Percentiles rank a stretch among this genome's conserved stretches.
phyloP scores from a whole-genome alignment of 768 basidiomycete species.

The Omphalotus guepiniiformis region DNA sequence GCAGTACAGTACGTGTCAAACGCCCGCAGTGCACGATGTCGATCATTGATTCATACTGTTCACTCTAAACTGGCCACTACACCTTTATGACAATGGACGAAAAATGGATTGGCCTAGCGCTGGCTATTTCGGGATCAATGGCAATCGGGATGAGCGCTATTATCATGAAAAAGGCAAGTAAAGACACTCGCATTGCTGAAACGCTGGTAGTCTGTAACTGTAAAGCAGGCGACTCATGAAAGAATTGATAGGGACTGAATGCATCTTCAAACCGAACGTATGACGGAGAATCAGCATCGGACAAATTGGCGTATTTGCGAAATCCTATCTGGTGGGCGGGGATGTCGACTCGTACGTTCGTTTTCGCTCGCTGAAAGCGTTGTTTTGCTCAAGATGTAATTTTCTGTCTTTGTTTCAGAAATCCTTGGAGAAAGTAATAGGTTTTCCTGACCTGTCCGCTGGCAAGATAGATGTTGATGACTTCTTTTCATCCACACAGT shows the following conservation, averaged over 20 bases:
- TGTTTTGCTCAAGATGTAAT: not conserved
- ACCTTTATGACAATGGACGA: no score
- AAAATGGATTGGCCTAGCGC: slow-evolving; percentile 67
- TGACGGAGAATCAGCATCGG: slow-evolving; percentile 63
- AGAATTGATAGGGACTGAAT: slow-evolving; percentile 69
- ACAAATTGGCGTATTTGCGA: slow-evolving; percentile 79
- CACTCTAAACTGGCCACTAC: no score
- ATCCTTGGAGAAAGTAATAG: slow-evolving; percentile 81
- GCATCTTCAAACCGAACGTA: slow-evolving; percentile 64
- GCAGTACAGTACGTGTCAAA: no score
- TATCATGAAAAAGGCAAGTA: slow-evolving; percentile 71
- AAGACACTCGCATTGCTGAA: no score
- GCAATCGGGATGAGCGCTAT: slow-evolving; percentile 77
- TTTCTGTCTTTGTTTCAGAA: no score
- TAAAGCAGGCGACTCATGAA: no score
- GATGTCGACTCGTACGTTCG: slow-evolving; percentile 75
- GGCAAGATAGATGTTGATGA: not conserved
- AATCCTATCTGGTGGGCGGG: slow-evolving; percentile 99
- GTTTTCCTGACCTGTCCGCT: not conserved
- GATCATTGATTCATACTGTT: no score
- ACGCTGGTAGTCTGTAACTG: not conserved
- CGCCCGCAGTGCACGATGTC: no score
- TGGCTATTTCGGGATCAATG: slow-evolving; percentile 60
- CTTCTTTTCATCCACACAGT: slow-evolving; percentile 34
- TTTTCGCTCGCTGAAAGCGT: not conserved